Evolutionary conservation across 176 grass and related monocot genomes (phyloP), one percentile per base, ranked within the genome.

Genomic region (Hyparrhenia diplandra): DNA sequence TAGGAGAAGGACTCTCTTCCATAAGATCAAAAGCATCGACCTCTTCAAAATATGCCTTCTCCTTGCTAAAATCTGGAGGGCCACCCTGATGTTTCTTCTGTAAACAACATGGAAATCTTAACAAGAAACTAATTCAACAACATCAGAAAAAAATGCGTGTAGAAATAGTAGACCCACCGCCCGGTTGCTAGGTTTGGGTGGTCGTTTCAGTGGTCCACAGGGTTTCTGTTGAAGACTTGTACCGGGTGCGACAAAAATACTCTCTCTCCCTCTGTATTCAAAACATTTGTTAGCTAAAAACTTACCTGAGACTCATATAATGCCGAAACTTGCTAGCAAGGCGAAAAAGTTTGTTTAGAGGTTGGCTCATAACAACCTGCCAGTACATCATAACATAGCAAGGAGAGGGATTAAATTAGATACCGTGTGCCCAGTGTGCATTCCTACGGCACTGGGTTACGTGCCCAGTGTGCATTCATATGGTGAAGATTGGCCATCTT

Each of bases 1-100:
- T 90, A 45, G 95, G 90, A 1, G 95, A 94, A 75, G 95, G 95
- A 23, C 89, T 94, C 63, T 98, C 95, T 83, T 92, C 95, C 46
- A 94, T 68, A 35, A 98, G 84, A 46, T 94, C 90, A 80, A 79
- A 94, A 64, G 92, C 86, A 80, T 98, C 95, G 3, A 98, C 61
- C 85, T 94, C 90, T 85, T 91, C 78, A 84, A 94, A 98, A 85
- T 98, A 98, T 20, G 85, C 76, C 70, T 88, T 94, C 75, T 88
- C 90, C 85, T 98, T 94, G 40, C 51, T 87, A n/a, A 94, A 83
- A 82, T 98, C 88, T 0, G 81, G 78, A 78, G 83, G 66, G 16
- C 75, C 72, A 43, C 54, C 68, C 20, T 10, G 45, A 78, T 47
- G 24, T 80, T 92, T 94, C 61, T 94, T 92, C 90, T 93, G 86